phyloP scores from a whole-genome alignment of 2,329 filamentous ascomycete genomes.

The Penicillium occitanis region DNA sequence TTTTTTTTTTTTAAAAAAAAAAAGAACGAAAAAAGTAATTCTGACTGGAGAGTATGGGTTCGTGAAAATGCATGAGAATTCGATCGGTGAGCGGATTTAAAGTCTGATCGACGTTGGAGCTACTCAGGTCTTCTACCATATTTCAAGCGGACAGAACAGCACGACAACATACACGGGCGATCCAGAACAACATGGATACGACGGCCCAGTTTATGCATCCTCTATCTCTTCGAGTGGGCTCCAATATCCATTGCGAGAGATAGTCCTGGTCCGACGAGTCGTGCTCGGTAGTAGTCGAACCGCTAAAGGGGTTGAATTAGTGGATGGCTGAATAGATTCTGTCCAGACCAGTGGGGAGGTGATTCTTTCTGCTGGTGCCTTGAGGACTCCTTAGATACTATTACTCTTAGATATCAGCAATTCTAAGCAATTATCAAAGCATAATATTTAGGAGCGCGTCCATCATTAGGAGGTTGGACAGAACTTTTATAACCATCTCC shows the following conservation, averaged over 20 bases:
- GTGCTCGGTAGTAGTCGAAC: background rate
- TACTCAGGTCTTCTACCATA: conserved; percentile 13
- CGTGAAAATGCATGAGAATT: conserved; percentile 9
- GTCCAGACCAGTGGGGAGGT: conserved; percentile 3
- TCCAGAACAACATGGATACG: background rate
- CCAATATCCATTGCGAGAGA: background rate
- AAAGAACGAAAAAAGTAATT: background rate
- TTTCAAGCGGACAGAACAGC: background rate
- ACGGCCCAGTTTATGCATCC: conserved; percentile 2
- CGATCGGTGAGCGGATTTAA: background rate
- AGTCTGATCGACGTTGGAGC: conserved; percentile 2
- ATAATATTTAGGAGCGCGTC: conserved; percentile 54
- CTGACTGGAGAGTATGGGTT: conserved; percentile 8
- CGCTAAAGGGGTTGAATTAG: background rate
- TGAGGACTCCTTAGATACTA: conserved; percentile 58
- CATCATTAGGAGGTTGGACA: conserved; percentile 62
- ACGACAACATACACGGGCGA: background rate
- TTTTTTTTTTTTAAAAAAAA: too few relatives aligned
- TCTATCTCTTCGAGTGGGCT: background rate
- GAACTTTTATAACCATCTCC: conserved; percentile 12
- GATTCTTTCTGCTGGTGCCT: conserved; percentile 11
- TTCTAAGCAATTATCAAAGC: conserved; percentile 50
- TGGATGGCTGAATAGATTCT: background rate
- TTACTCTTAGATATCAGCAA: conserved; percentile 65
- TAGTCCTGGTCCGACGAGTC: conserved; percentile 5